Percentiles rank a stretch among this genome's conserved stretches.
Evolutionary conservation across 257 asterid genomes (phyloP).

Genomic region (Apocynum venetum): DNA sequence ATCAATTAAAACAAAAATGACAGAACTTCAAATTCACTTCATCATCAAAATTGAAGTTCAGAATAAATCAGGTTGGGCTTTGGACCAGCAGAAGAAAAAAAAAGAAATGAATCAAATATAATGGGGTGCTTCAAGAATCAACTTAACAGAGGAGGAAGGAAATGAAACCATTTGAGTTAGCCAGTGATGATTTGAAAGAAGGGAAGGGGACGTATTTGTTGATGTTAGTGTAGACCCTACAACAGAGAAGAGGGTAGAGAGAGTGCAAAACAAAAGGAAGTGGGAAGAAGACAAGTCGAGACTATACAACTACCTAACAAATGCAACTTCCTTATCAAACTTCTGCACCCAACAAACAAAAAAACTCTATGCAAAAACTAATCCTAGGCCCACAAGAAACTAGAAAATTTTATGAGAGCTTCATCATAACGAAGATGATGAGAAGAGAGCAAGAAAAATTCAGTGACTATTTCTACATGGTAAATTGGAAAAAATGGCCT

Average conservation of each 20-base stretch:
- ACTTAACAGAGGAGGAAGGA: not conserved
- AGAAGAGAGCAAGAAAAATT: too few species aligned
- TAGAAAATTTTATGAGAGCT: not conserved
- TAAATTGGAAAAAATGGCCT: too few species aligned
- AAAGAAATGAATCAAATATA: too few species aligned
- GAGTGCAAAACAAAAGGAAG: slow-evolving; percentile 21
- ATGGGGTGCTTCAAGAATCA: not conserved
- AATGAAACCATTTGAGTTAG: not conserved
- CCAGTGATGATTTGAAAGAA: slow-evolving; percentile 14
- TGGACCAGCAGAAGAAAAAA: not conserved
- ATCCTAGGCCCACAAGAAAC: slow-evolving; percentile 9
- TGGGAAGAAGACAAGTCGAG: slow-evolving; percentile 34
- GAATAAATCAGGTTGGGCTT: not conserved
- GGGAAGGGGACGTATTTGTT: not conserved
- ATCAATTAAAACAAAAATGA: not conserved
- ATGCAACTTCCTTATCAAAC: slow-evolving; percentile 24
- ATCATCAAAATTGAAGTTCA: not conserved
- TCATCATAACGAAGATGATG: too few species aligned
- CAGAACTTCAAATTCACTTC: not conserved
- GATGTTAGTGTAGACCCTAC: slow-evolving; percentile 33
- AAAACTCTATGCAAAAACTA: not conserved
- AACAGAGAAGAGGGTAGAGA: slow-evolving; percentile 3
- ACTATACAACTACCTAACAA: slow-evolving; percentile 34
- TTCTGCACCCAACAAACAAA: slow-evolving; percentile 23
- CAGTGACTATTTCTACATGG: too few species aligned